Base-by-base conservation (phyloP, 352 stramenopile genomes). In the Hyaloperonospora arabidopsidis region DNA sequence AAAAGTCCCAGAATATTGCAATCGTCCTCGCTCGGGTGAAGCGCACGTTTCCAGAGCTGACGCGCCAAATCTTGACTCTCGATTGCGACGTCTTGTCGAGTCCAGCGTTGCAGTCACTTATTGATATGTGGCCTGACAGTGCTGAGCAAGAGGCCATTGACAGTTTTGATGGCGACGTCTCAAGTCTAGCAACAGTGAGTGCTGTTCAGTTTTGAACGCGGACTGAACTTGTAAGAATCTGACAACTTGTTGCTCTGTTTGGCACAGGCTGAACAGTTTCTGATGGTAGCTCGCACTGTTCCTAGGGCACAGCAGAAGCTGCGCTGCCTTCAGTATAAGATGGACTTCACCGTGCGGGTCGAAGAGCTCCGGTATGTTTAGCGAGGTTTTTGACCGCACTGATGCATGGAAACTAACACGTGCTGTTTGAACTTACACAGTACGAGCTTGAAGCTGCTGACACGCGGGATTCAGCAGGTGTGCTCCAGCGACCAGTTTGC, bases 1-100 rank as follows among this genome's bases (percentile, higher is more conserved):
- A 93, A 57, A 93, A 91, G 56, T 85, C 81, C 13, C 83, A 91
- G 51, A 91, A 93, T 48, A 88, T 93, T 50, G 71, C 75, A 2
- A 91, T 91, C 47, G 79, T 76, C 11, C 65, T 93, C 14, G 83
- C 83, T 11, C 74, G 80, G 45, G 68, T 93, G 50, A 89, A 89
- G 65, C 54, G 76, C 0, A 61, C 56, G 7, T 86, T 89, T 44
- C 55, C 67, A 0, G 57, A 87, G 47, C 63, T 93, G 6, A 77
- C 76, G 23, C 54, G 57, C 6, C 78, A 89, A 39, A 76, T 93
- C 34, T 63, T 85, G 45, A 69, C 61, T 17, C 57, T 90, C 51
- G 84, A 89, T 29, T 77, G 72, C 49, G 68, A 72, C n/a, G 65
- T 84, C 25, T 60, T 90, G 32, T 79, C 78, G 35, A 73, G 71